phyloP scores from a whole-genome alignment of 371 early-diverging fungal genomes.

The Apophysomyces elegans region DNA sequence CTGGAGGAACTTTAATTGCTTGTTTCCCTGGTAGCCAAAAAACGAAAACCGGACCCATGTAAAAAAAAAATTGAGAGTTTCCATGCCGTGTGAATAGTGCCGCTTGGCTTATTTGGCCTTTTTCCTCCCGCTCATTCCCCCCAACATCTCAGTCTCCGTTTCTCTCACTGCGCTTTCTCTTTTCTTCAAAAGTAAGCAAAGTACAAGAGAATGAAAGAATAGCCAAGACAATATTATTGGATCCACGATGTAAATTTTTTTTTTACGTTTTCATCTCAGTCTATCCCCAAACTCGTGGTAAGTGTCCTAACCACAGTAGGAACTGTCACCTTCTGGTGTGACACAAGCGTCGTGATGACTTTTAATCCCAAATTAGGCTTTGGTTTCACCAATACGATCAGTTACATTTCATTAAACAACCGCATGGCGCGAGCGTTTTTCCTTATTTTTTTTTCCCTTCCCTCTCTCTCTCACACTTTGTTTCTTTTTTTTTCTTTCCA shows the following conservation, averaged over 20 bases:
- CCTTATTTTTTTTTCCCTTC: background rate
- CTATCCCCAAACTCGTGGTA: conserved; percentile 8
- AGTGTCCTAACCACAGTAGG: conserved; percentile 4
- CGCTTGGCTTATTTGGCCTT: background rate
- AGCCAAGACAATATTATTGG: too few relatives aligned
- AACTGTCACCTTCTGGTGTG: background rate
- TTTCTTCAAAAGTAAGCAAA: background rate
- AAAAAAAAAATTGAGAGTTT: too few relatives aligned
- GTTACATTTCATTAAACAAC: conserved; percentile 7
- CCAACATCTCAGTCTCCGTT: background rate
- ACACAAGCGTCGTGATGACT: background rate
- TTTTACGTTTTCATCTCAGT: too few relatives aligned
- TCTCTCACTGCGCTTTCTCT: background rate
- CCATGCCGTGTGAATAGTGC: background rate
- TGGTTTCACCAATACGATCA: conserved; percentile 2
- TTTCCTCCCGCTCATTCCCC: too few relatives aligned
- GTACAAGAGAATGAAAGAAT: too few relatives aligned
- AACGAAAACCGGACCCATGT: background rate
- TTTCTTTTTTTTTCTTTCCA: background rate
- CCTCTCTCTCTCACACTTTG: background rate
- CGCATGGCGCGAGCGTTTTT: conserved; percentile 9
- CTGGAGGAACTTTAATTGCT: conserved; percentile 1
- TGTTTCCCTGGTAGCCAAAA: background rate
- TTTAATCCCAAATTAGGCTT: conserved; percentile 9
- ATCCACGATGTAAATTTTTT: conserved; percentile 2